Percentiles rank a stretch among this genome's conserved stretches.
Evolutionary conservation across 495 filamentous ascomycete genomes (phyloP).

Genomic region (Platismatia glauca): DNA sequence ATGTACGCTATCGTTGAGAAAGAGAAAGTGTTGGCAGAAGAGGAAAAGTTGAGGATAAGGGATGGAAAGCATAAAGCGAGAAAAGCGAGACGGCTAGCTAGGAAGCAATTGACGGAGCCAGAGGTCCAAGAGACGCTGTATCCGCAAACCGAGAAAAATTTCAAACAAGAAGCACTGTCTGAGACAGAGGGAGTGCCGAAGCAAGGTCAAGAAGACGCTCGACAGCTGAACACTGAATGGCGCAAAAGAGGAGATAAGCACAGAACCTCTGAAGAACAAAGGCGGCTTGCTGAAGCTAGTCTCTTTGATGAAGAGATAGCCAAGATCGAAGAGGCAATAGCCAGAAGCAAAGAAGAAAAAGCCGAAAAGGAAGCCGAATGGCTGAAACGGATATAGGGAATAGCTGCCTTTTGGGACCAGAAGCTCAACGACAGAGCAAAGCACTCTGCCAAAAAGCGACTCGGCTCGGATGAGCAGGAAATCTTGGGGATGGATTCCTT

Average conservation of each 20-base stretch:
- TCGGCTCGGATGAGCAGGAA: not conserved
- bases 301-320: slow-evolving; percentile 27
- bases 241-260: not conserved
- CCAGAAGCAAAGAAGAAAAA: slow-evolving; percentile 24
- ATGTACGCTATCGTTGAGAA: slow-evolving; percentile 36
- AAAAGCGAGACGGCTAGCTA: slow-evolving; percentile 13
- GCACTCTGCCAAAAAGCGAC: not conserved
- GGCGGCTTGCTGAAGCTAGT: not conserved
- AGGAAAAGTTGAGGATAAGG: slow-evolving; percentile 13
- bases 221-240: not conserved
- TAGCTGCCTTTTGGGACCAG: not conserved
- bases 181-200: not conserved
- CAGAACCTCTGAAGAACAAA: not conserved
- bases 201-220: not conserved
- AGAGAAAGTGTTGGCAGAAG: slow-evolving; percentile 23
- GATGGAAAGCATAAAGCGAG: slow-evolving; percentile 12
- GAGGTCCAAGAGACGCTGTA: slow-evolving; percentile 20
- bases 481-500: not conserved
- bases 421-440: not conserved
- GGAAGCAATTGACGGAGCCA: slow-evolving; percentile 14
- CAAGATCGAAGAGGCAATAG: slow-evolving; percentile 32
- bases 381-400: slow-evolving; percentile 27
- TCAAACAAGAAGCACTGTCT: not conserved
- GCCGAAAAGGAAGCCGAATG: slow-evolving; percentile 33
- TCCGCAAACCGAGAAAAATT: not conserved